These are phyloP conservation scores for Artemisia annua DNA, from an alignment of 129 eudicot species.

Conservation along the genomic window DNA sequence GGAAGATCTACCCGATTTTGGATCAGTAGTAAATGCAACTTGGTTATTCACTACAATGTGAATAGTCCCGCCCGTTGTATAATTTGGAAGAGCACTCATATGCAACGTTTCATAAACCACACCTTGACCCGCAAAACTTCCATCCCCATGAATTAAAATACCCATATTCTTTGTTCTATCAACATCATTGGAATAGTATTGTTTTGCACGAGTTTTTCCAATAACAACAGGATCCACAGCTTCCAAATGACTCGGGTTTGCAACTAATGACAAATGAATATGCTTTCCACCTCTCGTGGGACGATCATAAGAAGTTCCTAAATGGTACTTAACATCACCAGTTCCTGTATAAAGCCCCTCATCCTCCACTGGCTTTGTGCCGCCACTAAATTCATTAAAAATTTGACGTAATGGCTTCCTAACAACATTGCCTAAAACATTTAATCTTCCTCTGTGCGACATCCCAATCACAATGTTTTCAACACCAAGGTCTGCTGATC, in stretches of 20 bases:
- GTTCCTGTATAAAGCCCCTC: slow-evolving; percentile 95
- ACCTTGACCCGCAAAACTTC: slow-evolving; percentile 98
- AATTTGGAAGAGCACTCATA: slow-evolving; percentile 95
- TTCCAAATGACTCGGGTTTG: slow-evolving; percentile 98
- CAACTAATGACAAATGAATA: slow-evolving; percentile 86
- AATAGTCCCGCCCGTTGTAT: slow-evolving; percentile 92
- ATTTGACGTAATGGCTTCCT: slow-evolving; percentile 84
- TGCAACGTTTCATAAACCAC: slow-evolving; percentile 95
- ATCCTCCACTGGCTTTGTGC: slow-evolving; percentile 80
- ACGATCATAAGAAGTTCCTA: slow-evolving; percentile 95
- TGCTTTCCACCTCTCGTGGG: slow-evolving; percentile 94
- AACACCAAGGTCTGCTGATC: slow-evolving; percentile 93
- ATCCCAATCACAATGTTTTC: slow-evolving; percentile 96
- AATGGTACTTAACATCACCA: slow-evolving; percentile 96
- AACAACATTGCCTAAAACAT: slow-evolving; percentile 91
- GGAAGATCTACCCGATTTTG: slow-evolving; percentile 78
- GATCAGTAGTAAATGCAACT: slow-evolving; percentile 85
- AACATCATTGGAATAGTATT: slow-evolving; percentile 71
- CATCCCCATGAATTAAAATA: slow-evolving; percentile 91
- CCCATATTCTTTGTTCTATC: slow-evolving; percentile 89
- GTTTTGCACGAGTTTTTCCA: slow-evolving; percentile 94
- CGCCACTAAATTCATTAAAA: slow-evolving; percentile 93
- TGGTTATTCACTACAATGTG: slow-evolving; percentile 92
- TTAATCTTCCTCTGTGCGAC: slow-evolving; percentile 94
- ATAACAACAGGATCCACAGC: slow-evolving; percentile 97